phyloP scores from a whole-genome alignment of 164 flowering plant species.

The Amborella trichopoda region DNA sequence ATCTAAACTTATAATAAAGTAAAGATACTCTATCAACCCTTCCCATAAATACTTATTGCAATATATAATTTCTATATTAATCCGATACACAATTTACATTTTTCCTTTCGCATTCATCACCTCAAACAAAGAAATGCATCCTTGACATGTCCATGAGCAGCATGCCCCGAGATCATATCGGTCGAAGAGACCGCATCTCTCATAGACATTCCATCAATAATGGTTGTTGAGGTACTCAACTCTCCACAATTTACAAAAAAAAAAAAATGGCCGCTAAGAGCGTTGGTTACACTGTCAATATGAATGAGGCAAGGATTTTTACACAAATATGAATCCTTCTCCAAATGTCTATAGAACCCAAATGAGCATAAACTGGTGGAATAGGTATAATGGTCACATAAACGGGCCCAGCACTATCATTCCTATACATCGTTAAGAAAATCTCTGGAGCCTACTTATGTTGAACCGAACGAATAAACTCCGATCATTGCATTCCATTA shows the following conservation, averaged over 20 bases:
- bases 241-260: slow-evolving; percentile 25
- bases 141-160: slow-evolving; percentile 21
- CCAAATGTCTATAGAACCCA: slow-evolving; percentile 15
- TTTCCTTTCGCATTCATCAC: no score
- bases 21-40: no score
- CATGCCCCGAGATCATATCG: slow-evolving; percentile 25
- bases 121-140: slow-evolving; percentile 15
- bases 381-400: slow-evolving; percentile 14
- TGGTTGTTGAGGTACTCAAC: slow-evolving; percentile 11
- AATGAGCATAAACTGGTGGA: slow-evolving; percentile 16
- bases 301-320: slow-evolving; percentile 8
- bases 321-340: slow-evolving; percentile 19
- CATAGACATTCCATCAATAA: slow-evolving; percentile 14
- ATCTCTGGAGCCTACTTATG: slow-evolving; percentile 17
- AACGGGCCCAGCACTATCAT: slow-evolving; percentile 7
- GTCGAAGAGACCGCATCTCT: no score
- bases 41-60: no score
- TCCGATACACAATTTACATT: no score
- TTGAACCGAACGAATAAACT: slow-evolving; percentile 12
- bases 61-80: no score
- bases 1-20: no score
- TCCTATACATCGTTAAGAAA: slow-evolving; percentile 12
- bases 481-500: no score
- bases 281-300: slow-evolving; percentile 11
- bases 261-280: slow-evolving; percentile 16